Evolutionary conservation across 345 rosid species (phyloP).

Genomic region (Murraya paniculata): DNA sequence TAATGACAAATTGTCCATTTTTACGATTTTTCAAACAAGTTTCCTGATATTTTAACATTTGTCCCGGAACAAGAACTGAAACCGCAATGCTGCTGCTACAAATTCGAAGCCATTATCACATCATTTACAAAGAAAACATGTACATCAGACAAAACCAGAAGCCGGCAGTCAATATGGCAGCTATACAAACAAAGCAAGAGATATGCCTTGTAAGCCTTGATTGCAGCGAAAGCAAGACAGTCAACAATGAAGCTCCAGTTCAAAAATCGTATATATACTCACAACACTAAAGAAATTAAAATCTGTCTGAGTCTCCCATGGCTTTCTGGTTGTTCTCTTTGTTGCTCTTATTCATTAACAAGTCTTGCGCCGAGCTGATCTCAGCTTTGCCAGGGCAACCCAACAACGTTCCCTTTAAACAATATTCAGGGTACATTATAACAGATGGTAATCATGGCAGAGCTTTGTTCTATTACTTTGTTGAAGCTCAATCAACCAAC

Average conservation of each 20-base stretch:
- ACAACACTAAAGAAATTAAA: not conserved
- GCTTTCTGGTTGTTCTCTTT: constrained; percentile 20
- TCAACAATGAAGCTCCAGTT: not conserved
- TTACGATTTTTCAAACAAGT: no score
- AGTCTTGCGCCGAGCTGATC: constrained; percentile 28
- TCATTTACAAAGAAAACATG: not conserved
- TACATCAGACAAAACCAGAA: not conserved
- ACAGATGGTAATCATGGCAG: constrained; percentile 29
- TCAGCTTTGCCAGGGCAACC: constrained; percentile 36
- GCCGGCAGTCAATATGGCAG: not conserved
- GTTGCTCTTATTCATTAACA: constrained; percentile 14
- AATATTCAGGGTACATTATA: constrained; percentile 32
- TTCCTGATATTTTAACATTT: no score
- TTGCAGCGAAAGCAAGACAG: not conserved
- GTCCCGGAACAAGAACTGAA: no score
- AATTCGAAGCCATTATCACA: not conserved
- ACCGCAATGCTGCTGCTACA: not conserved
- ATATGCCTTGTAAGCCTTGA: not conserved
- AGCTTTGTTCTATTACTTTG: constrained; percentile 35
- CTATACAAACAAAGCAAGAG: not conserved
- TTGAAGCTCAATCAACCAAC: constrained; percentile 22
- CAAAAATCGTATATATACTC: not conserved
- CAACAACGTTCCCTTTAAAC: constrained; percentile 21
- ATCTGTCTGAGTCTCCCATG: not conserved
- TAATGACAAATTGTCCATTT: no score